Base-by-base conservation (phyloP, 805 yeast species). In the Kurtzmaniella cleridarum region DNA sequence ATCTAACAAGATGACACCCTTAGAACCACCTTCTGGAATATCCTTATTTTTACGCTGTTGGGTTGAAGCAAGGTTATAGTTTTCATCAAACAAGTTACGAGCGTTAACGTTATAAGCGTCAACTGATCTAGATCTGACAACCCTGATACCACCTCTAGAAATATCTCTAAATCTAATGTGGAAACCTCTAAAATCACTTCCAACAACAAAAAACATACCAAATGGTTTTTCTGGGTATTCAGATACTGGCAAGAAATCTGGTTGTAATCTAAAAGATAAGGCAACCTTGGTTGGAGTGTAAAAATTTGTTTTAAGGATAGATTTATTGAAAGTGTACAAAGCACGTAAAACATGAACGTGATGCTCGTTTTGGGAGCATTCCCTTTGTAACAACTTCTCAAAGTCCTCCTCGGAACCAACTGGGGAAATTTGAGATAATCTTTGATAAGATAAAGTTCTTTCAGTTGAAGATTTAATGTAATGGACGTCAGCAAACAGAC, bases 1-100 rank as follows among this genome's bases (percentile, higher is more conserved):
- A 54, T 84, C 90, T 49, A 91, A 73, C 53, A 91, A 74, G 41
- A 93, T 85, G 35, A 93, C 98, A 68, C 98, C 98, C 62, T 91
- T 91, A 30, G 97, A 87, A 28, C 98, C 98, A 59, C 98, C 98
- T 72, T 91, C 98, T 35, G 98, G 98, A 43, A 91, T 93, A 69
- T 91, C 98, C 71, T 91, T 91, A 69, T 91, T 93, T 67, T 91
- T 91, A 49, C 91, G 77, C 69, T 93, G 98, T 66, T 91, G 98
- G 32, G 98, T 91, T 40, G 82, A 78, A 30, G 98, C 98, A 62
- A 91, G 76, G 60, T 90, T 90, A 66, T 93, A 91, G 67, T 93
- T 91, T 65, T 91, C 98, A 62, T 93, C 98, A 61, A 91, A 89
- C 66, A 91, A 75, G 52, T 86, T 85, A 50, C 95, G 80, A 48